These are phyloP conservation scores for Pigoraptor vietnamica DNA, from an alignment of 78 protist species.

Conservation along the genomic window DNA sequence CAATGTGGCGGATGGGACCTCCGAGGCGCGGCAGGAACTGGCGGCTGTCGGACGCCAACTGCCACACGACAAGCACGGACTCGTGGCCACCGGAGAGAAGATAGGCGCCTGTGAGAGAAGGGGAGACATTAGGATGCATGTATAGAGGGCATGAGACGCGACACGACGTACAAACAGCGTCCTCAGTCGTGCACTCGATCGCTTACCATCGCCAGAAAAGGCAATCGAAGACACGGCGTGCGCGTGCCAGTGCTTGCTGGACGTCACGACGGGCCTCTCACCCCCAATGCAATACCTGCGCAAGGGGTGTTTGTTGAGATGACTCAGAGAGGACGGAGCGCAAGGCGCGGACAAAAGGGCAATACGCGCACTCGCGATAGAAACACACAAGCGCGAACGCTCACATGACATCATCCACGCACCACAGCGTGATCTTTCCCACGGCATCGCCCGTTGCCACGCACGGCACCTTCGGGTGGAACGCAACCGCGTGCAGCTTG, in stretches of 20 bases:
- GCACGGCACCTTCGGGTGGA: not conserved
- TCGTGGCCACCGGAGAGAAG: conserved; percentile 26
- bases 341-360: not conserved
- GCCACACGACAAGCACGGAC: conserved; percentile 37
- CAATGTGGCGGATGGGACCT: not conserved
- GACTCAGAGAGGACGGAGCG: not conserved
- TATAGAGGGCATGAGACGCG: not conserved
- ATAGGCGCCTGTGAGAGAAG: conserved; percentile 1
- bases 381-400: not conserved
- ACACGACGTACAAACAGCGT: no score
- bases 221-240: conserved; percentile 1
- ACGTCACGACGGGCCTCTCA: not conserved
- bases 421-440: conserved; percentile 18
- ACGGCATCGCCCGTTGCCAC: conserved; percentile 12
- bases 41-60: not conserved
- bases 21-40: conserved; percentile 38
- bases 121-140: not conserved
- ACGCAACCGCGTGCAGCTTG: not conserved
- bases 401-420: not conserved
- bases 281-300: not conserved
- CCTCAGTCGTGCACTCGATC: no score
- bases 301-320: not conserved
- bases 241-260: conserved; percentile 35
- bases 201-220: conserved; percentile 3
- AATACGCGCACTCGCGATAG: not conserved